Evolutionary conservation across 495 filamentous ascomycete genomes (phyloP), one percentile per base, ranked within the genome.

Genomic region (Hyphodiscus hymeniophilus): DNA sequence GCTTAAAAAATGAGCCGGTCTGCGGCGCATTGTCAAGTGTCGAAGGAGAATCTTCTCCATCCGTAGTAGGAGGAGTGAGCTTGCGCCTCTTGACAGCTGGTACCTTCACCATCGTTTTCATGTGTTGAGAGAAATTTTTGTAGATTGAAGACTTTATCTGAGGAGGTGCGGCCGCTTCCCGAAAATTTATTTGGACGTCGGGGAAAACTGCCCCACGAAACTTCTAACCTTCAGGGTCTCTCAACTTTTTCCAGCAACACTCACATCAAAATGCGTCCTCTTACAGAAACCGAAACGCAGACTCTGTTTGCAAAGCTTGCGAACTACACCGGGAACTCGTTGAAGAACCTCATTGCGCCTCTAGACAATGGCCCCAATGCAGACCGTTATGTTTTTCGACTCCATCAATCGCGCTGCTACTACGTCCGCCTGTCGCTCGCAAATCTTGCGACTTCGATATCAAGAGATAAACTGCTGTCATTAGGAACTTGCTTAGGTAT

Each of bases 381-480:
- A 45, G 81, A 86, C 59, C 81, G 85, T 55, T 81, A 85, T 69
- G 87, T 94, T 34, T 96, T 98, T 70, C 81, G 92, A 24, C 72
- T 95, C 24, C 81, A 86, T 52, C 77, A 82, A 52, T 66, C 64
- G 20, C 80, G 92, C 48, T 86, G 94, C 47, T 98, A 90, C 72
- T 95, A 95, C 61, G 80, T 95, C 38, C 81, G 81, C 40, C 78
- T 91, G 39, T 82, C 81, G 2, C 73, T 97, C 47, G 91, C 89
- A 33, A 96, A 96, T 61, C 69, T 95, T n/a, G 89, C 91, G 10
- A 89, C 85, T 2, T 81, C 78, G 23, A 75, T 97, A 47, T 76
- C 85, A 18, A 80, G 92, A 39, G 79, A 84, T 51, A 79, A 79
- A 45, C 75, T 97, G 7, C 77, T 95, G 32, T 87, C 81, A 1